A percentile compares a stretch with the other conserved stretches of the same genome.
phyloP scores from a whole-genome alignment of 2,329 filamentous ascomycete species.

The Penicillium aurantiogriseum region DNA sequence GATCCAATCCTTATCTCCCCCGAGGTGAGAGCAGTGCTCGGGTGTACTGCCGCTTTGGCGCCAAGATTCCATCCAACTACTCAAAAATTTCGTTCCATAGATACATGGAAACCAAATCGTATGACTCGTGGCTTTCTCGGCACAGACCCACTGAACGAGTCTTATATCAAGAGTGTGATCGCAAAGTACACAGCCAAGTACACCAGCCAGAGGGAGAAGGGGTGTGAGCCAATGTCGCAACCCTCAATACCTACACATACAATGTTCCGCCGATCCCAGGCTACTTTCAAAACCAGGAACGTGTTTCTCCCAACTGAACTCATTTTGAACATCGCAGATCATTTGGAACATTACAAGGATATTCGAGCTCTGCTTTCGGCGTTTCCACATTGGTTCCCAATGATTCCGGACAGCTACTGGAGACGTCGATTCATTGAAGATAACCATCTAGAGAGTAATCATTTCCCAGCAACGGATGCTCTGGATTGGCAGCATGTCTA shows the following conservation, averaged over 20 bases:
- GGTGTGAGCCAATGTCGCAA: too few relatives aligned
- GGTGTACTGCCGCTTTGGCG: background rate
- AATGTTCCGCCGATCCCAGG: background rate
- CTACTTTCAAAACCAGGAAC: background rate
- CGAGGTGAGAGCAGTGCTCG: background rate
- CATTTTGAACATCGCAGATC: background rate
- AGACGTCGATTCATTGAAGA: background rate
- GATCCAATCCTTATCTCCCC: too few relatives aligned
- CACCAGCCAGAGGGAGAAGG: background rate
- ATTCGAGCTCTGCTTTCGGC: background rate
- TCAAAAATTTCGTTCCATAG: rapidly evolving
- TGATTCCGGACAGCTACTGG: background rate
- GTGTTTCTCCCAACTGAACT: background rate
- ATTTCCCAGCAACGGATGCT: background rate
- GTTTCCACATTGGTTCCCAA: background rate
- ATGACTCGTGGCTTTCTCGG: background rate
- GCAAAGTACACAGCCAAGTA: background rate
- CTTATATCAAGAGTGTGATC: background rate
- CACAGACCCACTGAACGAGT: background rate
- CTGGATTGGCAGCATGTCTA: background rate
- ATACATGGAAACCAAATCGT: too few relatives aligned
- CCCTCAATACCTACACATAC: background rate
- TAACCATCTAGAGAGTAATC: background rate
- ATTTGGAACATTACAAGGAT: background rate
- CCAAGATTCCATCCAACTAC: background rate